Evolutionary conservation across 805 yeast species (phyloP).

Genomic region (Starmerella sp.): DNA sequence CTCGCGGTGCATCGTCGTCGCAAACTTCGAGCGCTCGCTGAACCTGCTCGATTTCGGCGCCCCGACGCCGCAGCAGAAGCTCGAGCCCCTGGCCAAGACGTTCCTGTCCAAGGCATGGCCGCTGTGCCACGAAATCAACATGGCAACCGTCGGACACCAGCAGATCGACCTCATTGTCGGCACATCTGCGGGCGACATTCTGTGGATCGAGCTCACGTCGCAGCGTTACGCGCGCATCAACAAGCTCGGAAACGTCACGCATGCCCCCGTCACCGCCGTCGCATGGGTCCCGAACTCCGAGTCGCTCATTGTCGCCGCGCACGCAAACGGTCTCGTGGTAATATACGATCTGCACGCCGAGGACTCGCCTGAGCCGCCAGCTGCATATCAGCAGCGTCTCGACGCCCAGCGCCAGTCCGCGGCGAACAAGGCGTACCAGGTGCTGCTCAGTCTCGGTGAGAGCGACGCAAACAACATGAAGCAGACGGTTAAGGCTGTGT

Average conservation of each 20-base stretch:
- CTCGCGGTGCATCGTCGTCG: slow-evolving; percentile 28
- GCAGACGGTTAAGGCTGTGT: slow-evolving; percentile 36
- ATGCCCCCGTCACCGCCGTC: slow-evolving; percentile 36
- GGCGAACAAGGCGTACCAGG: not conserved
- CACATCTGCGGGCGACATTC: slow-evolving; percentile 53
- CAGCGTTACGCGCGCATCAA: slow-evolving; percentile 42
- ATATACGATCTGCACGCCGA: slow-evolving; percentile 43
- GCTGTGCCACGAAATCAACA: slow-evolving; percentile 30
- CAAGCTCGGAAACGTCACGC: slow-evolving; percentile 37
- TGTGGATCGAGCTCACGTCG: slow-evolving; percentile 46
- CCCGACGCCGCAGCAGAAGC: slow-evolving; percentile 6
- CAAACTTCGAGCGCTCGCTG: slow-evolving; percentile 15
- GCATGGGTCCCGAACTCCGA: slow-evolving; percentile 39
- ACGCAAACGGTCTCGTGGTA: slow-evolving; percentile 49
- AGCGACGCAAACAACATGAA: slow-evolving; percentile 3
- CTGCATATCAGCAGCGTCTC: not conserved
- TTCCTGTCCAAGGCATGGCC: slow-evolving; percentile 33
- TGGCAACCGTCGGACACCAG: slow-evolving; percentile 24
- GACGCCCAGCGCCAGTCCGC: not conserved
- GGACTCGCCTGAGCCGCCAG: slow-evolving; percentile 27
- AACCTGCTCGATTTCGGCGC: slow-evolving; percentile 24
- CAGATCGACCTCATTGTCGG: slow-evolving; percentile 48
- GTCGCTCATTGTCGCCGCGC: slow-evolving; percentile 44
- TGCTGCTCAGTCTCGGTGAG: slow-evolving; percentile 1
- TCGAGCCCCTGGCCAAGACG: slow-evolving; percentile 31